phyloP scores from a whole-genome alignment of 257 asterid genomes.

The Solanum chilense region DNA sequence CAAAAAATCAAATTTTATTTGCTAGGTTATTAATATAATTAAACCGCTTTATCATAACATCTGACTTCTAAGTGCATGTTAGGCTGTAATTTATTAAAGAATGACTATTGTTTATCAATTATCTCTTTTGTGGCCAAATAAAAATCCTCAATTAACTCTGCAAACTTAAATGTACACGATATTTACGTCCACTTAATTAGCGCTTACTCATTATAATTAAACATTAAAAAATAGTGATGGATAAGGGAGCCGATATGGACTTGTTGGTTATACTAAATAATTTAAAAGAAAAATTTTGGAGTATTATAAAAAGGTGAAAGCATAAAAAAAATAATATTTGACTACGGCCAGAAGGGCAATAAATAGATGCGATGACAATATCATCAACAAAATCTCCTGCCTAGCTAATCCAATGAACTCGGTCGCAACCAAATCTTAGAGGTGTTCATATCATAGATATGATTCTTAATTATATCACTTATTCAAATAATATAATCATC shows the following conservation, averaged over 20 bases:
- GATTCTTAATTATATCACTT: background rate
- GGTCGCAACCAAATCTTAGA: background rate
- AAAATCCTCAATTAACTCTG: background rate
- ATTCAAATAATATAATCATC: background rate
- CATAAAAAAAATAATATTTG: background rate
- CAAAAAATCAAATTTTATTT: no score
- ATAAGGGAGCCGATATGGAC: background rate
- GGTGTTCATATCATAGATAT: background rate
- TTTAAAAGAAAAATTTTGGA: background rate
- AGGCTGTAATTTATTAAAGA: background rate
- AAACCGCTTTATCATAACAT: background rate
- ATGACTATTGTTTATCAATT: background rate
- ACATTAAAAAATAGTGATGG: background rate
- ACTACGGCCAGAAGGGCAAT: background rate
- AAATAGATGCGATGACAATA: background rate
- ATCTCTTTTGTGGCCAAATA: background rate
- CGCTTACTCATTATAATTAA: background rate
- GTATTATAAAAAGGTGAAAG: background rate
- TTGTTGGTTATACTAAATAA: background rate
- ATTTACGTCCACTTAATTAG: background rate
- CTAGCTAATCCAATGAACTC: background rate
- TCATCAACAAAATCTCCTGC: background rate
- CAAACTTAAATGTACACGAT: background rate
- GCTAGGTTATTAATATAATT: background rate
- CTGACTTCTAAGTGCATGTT: background rate